These are phyloP conservation scores for Globisporangium ultimum DNA, from an alignment of 352 stramenopile species.

Conservation along the genomic window DNA sequence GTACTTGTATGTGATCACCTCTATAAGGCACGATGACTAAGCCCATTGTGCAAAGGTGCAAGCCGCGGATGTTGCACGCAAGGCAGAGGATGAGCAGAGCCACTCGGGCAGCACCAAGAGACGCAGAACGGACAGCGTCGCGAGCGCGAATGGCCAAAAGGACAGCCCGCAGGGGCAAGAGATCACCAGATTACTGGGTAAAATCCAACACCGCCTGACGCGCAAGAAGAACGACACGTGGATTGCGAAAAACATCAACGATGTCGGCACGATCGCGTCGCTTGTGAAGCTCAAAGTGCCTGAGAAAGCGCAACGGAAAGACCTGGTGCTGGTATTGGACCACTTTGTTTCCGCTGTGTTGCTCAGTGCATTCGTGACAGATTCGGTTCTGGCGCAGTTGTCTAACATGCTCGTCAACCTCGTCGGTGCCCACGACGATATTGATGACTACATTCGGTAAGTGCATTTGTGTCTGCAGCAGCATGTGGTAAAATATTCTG, in stretches of 20 bases:
- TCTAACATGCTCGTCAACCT: conserved; percentile 37
- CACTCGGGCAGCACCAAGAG: conserved; percentile 5
- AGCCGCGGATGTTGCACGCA: conserved; percentile 17
- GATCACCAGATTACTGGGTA: conserved; percentile 38
- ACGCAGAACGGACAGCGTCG: conserved; percentile 18
- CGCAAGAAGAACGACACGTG: conserved; percentile 58
- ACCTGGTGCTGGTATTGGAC: conserved; percentile 61
- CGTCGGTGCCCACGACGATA: conserved; percentile 31
- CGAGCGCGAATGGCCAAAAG: conserved; percentile 19
- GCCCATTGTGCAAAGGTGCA: conserved; percentile 28
- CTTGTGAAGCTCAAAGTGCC: conserved; percentile 29
- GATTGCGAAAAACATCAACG: conserved; percentile 58
- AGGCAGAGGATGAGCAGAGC: conserved; percentile 10
- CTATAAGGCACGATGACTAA: not conserved
- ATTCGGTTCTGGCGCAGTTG: conserved; percentile 34
- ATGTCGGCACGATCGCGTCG: conserved; percentile 37
- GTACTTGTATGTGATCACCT: not conserved
- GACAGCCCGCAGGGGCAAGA: conserved; percentile 14
- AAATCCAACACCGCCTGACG: conserved; percentile 64
- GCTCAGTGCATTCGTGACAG: conserved; percentile 36
- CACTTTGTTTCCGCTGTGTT: conserved; percentile 70
- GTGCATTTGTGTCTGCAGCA: conserved; percentile 2
- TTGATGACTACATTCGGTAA: conserved; percentile 64
- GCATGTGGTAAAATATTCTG: not conserved
- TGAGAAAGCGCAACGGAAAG: conserved; percentile 43